These are phyloP conservation scores for Penicillium samsonianum DNA, from an alignment of 495 filamentous ascomycete genomes.

Conservation along the genomic window DNA sequence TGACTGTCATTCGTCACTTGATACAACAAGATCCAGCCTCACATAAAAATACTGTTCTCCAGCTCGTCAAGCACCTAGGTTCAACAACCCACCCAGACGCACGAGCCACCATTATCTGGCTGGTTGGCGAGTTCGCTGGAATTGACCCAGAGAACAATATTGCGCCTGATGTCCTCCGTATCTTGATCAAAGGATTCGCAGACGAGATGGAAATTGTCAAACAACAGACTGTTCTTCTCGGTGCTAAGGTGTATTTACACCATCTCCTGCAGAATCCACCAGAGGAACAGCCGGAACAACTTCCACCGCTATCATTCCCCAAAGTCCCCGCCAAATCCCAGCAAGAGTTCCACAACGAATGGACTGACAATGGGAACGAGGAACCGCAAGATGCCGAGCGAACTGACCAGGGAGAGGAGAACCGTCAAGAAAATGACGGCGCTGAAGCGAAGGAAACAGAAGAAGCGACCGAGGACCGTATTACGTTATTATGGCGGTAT, in stretches of 20 bases:
- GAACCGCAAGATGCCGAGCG: slow-evolving; percentile 28
- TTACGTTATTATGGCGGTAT: slow-evolving; percentile 79
- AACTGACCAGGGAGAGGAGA: slow-evolving; percentile 32
- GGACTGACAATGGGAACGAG: slow-evolving; percentile 40
- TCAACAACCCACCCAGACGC: slow-evolving; percentile 80
- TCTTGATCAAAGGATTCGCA: slow-evolving; percentile 79
- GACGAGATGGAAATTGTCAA: slow-evolving; percentile 84
- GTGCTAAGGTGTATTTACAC: slow-evolving; percentile 92
- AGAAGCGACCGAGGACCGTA: slow-evolving; percentile 55
- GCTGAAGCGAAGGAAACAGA: slow-evolving; percentile 40
- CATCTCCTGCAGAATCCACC: slow-evolving; percentile 64
- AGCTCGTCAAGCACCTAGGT: slow-evolving; percentile 90
- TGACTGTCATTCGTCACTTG: slow-evolving; percentile 92
- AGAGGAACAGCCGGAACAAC: slow-evolving; percentile 23
- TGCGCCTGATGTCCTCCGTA: slow-evolving; percentile 88
- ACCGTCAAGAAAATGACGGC: slow-evolving; percentile 22
- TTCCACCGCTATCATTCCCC: background rate
- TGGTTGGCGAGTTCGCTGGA: slow-evolving; percentile 91
- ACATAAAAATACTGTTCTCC: slow-evolving; percentile 78
- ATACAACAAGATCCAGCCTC: slow-evolving; percentile 85
- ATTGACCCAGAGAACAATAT: slow-evolving; percentile 78
- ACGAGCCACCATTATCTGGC: slow-evolving; percentile 92
- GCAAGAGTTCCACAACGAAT: slow-evolving; percentile 40
- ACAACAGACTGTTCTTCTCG: slow-evolving; percentile 86
- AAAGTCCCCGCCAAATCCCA: slow-evolving; percentile 18